These are phyloP conservation scores for Lactarius psammicola DNA, from an alignment of 768 basidiomycete species.

Conservation along the genomic window DNA sequence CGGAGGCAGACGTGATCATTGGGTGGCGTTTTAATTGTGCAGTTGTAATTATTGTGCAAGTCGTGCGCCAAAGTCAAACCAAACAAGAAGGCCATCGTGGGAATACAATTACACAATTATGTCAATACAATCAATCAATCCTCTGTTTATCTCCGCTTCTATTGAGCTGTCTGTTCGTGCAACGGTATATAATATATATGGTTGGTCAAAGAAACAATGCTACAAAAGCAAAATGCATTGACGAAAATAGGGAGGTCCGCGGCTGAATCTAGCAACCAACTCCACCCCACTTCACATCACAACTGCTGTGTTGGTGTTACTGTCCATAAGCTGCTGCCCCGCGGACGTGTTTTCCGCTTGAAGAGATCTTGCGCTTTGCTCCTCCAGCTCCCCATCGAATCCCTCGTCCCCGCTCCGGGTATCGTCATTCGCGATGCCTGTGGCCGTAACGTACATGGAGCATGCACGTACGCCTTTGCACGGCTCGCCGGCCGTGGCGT, in stretches of 20 bases:
- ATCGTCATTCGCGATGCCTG: conserved; percentile 18
- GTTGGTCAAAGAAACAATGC: background rate
- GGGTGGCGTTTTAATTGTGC: conserved; percentile 1
- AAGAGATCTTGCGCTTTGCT: conserved; percentile 20
- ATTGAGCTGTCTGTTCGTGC: background rate
- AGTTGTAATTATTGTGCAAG: background rate
- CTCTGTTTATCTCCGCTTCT: background rate
- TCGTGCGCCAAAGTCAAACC: too few relatives aligned
- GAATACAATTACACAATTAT: background rate
- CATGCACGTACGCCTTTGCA: conserved; percentile 13
- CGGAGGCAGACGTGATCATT: background rate
- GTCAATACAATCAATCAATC: background rate
- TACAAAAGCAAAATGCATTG: background rate
- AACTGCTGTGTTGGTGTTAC: background rate
- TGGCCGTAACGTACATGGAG: conserved; percentile 9
- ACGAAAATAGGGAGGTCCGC: background rate
- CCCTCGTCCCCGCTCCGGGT: conserved; percentile 10
- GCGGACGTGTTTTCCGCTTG: conserved; percentile 8
- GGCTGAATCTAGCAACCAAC: background rate
- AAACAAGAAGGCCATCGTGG: background rate
- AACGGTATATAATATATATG: background rate
- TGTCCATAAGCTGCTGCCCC: conserved; percentile 1
- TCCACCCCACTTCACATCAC: background rate
- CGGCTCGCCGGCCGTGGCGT: background rate
- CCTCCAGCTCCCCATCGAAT: conserved; percentile 9